Evolutionary conservation across 306 rosid species (phyloP).

Genomic region (Pachyrhizus erosus): DNA sequence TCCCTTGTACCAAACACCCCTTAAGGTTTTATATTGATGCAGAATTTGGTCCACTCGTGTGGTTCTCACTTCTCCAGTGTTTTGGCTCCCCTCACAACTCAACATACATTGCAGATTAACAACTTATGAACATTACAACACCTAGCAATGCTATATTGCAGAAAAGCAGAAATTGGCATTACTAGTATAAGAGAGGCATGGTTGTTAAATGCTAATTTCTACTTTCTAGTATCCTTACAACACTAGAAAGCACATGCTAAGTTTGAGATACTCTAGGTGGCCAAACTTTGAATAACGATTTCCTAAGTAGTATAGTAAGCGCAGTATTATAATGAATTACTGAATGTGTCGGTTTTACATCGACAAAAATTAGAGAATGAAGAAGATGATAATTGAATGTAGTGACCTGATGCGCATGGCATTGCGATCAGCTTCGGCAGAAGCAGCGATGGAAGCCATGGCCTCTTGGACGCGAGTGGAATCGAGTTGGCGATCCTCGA

Average conservation of each 20-base stretch:
- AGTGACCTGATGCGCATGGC: conserved; percentile 71
- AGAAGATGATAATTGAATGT: no score
- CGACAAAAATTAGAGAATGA: no score
- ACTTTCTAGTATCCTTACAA: no score
- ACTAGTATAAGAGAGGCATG: no score
- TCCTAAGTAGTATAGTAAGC: no score
- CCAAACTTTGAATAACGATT: not conserved
- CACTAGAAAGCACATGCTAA: no score
- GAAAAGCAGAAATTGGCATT: no score
- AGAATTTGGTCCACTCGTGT: not conserved
- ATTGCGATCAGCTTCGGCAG: conserved; percentile 85
- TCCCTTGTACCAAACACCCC: no score
- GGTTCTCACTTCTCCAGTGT: not conserved
- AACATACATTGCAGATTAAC: not conserved
- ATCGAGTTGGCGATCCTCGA: conserved; percentile 96
- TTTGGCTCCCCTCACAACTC: not conserved
- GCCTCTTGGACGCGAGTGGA: conserved; percentile 99
- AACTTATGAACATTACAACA: not conserved
- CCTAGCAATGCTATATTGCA: no score
- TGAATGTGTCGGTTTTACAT: no score
- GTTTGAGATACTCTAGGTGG: not conserved
- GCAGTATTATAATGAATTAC: no score
- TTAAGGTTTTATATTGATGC: not conserved
- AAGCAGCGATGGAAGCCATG: conserved; percentile 94
- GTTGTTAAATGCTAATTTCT: no score